Conservation (phyloP, 768 basidiomycete genomes). For the Phallus indusiatus region DNA sequence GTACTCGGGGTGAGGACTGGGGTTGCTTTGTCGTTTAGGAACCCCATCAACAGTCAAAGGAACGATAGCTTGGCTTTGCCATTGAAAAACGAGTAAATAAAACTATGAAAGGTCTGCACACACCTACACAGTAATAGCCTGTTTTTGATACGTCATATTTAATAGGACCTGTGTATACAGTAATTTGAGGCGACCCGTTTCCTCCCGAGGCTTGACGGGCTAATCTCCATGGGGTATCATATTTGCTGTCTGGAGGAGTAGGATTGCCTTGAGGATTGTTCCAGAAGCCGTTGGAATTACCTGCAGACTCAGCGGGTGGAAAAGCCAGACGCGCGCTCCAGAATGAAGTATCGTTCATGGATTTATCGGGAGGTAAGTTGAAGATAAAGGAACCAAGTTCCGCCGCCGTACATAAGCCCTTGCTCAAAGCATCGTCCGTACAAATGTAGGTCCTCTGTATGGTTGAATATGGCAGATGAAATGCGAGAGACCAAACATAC, state of each 20-base stretch:
- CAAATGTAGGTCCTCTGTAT: constrained; percentile 90
- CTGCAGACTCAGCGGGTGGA: constrained; percentile 26
- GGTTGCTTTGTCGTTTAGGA: constrained; percentile 30
- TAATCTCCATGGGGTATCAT: constrained; percentile 41
- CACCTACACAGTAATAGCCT: constrained; percentile 94
- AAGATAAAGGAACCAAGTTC: constrained; percentile 90
- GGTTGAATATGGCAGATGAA: constrained; percentile 14
- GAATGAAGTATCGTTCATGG: constrained; percentile 68
- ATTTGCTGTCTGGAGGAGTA: constrained; percentile 36
- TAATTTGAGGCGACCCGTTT: constrained; percentile 41
- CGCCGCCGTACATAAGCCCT: constrained; percentile 56
- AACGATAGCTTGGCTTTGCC: constrained; percentile 51
- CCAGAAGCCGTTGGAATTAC: constrained; percentile 33
- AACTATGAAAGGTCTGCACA: constrained; percentile 20
- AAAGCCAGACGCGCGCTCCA: constrained; percentile 74
- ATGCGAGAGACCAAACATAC: constrained; percentile 31
- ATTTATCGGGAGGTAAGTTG: constrained; percentile 51
- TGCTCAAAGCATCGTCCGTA: constrained; percentile 67
- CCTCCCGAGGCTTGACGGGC: constrained; percentile 19
- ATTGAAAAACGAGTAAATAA: constrained; percentile 1
- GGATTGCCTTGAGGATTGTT: constrained; percentile 53
- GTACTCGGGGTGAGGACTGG: constrained; percentile 68
- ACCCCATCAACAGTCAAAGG: constrained; percentile 72
- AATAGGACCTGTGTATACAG: constrained; percentile 64
- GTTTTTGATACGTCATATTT: constrained; percentile 77